A percentile compares a stretch with the other conserved stretches of the same genome.
phyloP scores from a whole-genome alignment of 2,329 filamentous ascomycete species.

The Xylariaceae sp. region DNA sequence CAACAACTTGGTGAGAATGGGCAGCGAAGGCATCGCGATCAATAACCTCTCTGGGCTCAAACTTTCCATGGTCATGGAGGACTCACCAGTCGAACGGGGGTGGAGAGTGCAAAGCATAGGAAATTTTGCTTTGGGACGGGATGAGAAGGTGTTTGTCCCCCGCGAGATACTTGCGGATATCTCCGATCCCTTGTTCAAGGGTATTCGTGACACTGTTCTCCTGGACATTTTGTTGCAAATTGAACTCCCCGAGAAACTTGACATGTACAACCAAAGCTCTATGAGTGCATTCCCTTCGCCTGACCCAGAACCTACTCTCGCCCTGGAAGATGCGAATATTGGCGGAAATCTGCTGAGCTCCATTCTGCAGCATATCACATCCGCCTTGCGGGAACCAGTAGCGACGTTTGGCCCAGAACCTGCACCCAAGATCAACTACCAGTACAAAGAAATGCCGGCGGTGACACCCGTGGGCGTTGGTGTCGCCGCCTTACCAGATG shows the following conservation, averaged over 20 bases:
- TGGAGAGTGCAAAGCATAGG: constrained; percentile 81
- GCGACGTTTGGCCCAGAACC: constrained; percentile 38
- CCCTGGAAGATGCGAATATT: constrained; percentile 19
- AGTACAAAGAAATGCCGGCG: constrained; percentile 51
- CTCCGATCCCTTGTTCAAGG: constrained; percentile 79
- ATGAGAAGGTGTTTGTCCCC: constrained; percentile 81
- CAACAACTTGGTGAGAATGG: constrained; percentile 47
- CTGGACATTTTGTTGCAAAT: constrained; percentile 71
- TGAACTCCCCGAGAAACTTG: constrained; percentile 20
- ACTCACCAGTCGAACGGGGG: constrained; percentile 42
- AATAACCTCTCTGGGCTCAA: constrained; percentile 56
- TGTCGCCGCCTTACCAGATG: constrained; percentile 67
- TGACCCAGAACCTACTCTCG: constrained; percentile 24
- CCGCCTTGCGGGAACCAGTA: constrained; percentile 44
- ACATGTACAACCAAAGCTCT: constrained; percentile 25
- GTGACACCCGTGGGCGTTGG: constrained; percentile 54
- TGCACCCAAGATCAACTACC: constrained; percentile 28
- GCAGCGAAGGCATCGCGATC: constrained; percentile 45
- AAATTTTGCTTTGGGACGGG: constrained; percentile 75
- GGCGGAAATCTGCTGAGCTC: constrained; percentile 37
- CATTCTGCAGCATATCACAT: constrained; percentile 46
- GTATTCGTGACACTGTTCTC: constrained; percentile 68
- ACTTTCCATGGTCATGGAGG: constrained; percentile 66
- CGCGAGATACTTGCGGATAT: constrained; percentile 73
- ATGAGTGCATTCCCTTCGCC: constrained; percentile 28